These are phyloP conservation scores for Zanthoxylum bungeanum DNA, from an alignment of 345 rosid genomes.

Conservation along the genomic window DNA sequence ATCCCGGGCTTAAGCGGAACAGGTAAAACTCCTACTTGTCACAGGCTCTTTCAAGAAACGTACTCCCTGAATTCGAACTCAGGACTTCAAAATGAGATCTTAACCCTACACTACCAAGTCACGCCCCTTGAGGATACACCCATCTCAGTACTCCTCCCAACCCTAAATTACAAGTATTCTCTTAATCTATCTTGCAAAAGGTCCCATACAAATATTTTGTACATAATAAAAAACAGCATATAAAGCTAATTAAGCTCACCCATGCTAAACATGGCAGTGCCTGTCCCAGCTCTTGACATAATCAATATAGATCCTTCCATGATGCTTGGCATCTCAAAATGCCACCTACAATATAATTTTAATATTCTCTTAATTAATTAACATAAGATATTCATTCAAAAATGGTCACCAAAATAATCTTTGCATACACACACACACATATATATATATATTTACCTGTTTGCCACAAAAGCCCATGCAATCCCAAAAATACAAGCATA, in stretches of 20 bases:
- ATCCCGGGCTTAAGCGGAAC: too few relatives aligned
- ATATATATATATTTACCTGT: slow-evolving; percentile 34
- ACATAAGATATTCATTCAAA: background rate
- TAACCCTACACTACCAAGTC: too few relatives aligned
- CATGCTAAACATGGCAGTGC: slow-evolving; percentile 96
- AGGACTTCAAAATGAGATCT: too few relatives aligned
- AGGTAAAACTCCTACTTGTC: too few relatives aligned
- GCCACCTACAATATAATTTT: slow-evolving; percentile 49
- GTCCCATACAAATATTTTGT: background rate
- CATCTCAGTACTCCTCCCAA: too few relatives aligned
- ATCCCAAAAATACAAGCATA: slow-evolving; percentile 73
- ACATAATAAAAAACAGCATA: background rate
- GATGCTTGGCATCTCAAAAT: slow-evolving; percentile 75
- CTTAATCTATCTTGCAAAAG: too few relatives aligned
- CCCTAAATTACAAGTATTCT: too few relatives aligned
- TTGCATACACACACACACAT: background rate
- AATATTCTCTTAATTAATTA: background rate
- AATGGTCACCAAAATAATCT: background rate
- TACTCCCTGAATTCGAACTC: too few relatives aligned
- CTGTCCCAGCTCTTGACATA: slow-evolving; percentile 88
- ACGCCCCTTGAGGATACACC: too few relatives aligned
- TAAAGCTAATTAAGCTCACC: slow-evolving; percentile 46
- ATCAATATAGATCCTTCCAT: slow-evolving; percentile 70
- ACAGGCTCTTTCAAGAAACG: too few relatives aligned
- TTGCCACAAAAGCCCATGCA: slow-evolving; percentile 70